Base-by-base conservation (phyloP, 805 yeast species). In the Saccharomycopsis fermentans region DNA sequence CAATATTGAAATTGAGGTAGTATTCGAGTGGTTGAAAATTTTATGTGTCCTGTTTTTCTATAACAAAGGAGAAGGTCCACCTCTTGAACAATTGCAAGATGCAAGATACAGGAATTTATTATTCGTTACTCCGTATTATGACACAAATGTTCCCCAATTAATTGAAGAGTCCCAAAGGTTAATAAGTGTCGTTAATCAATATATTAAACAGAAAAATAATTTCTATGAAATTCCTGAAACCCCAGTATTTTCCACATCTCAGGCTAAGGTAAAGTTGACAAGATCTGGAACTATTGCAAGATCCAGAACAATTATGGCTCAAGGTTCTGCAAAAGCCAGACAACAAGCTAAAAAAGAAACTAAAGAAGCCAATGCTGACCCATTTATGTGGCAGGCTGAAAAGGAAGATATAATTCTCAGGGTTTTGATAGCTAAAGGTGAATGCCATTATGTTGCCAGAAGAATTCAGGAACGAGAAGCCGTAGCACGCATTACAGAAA, bases 21-120 rank as follows among this genome's bases (percentile, higher is more conserved):
- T 87, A 0, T 83, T 84, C 62, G 74, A 80, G 0, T 89, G 96
- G 96, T 68, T 90, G 24, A 73, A 79, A 54, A 74, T 78, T 5
- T 69, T 86, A n/a, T 79, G 89, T 56, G 68, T 79, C 54, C 91
- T 83, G 59, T 89, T 88, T 67, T 89, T 90, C 71, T 82, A 89
- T 68, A 83, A 87, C 65, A 83, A 80, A 52, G 96, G 96, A 0
- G 84, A 84, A 36, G 96, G 96, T 0, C 94, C 94, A 0, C 79
- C 89, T 0, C 64, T 87, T 34, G 81, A 79, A 61, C 80, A 79
- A 6, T 71, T 89, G 65, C 83, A 83, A 61, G 80, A 81, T 59
- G 79, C 77, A 34, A 77, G 79, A 37, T 89, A 86, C 67, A 88
- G 86, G 68, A 78, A 81, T 47, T 69, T 88, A 26, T 70, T 85